Percentiles rank a stretch among this genome's conserved stretches.
Evolutionary conservation across 2,329 filamentous ascomycete genomes (phyloP).

Genomic region (Alternaria triticina): DNA sequence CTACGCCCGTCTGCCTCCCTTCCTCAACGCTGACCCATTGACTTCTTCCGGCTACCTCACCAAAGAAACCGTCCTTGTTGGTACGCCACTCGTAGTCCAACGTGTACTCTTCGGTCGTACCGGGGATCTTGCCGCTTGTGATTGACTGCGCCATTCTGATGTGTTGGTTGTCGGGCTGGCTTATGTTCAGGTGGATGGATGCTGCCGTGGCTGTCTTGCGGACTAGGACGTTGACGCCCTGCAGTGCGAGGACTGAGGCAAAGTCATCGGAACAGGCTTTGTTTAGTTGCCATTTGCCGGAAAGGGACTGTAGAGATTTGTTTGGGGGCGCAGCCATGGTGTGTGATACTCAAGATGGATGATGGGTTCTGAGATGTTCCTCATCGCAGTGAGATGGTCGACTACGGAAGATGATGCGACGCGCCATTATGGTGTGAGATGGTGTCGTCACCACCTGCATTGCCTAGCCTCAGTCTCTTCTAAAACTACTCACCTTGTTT

Average conservation of each 20-base stretch:
- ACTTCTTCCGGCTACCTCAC: conserved; percentile 15
- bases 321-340: conserved; percentile 15
- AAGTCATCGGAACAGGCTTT: conserved; percentile 22
- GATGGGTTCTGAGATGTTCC: neutral
- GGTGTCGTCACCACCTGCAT: neutral
- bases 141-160: conserved; percentile 19
- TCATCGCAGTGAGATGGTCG: neutral
- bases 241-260: conserved; percentile 14
- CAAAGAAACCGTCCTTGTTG: conserved; percentile 21
- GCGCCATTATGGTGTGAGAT: neutral
- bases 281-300: conserved; percentile 17
- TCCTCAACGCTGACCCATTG: conserved; percentile 18
- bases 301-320: conserved; percentile 15
- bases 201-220: conserved; percentile 17
- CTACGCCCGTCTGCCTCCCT: conserved; percentile 5
- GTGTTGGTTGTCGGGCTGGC: conserved; percentile 12
- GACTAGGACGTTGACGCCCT: conserved; percentile 17
- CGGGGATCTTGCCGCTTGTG: conserved; percentile 16
- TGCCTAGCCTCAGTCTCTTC: neutral
- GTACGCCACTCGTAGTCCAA: conserved; percentile 20
- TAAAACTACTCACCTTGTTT: neutral
- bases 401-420: neutral
- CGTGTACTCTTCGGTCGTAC: conserved; percentile 17
- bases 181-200: conserved; percentile 20
- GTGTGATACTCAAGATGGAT: neutral